Percentiles rank a stretch among this genome's conserved stretches.
These are phyloP conservation scores for Ganoderma meredithae DNA, from an alignment of 1,284 basidiomycete species.

Conservation along the genomic window DNA sequence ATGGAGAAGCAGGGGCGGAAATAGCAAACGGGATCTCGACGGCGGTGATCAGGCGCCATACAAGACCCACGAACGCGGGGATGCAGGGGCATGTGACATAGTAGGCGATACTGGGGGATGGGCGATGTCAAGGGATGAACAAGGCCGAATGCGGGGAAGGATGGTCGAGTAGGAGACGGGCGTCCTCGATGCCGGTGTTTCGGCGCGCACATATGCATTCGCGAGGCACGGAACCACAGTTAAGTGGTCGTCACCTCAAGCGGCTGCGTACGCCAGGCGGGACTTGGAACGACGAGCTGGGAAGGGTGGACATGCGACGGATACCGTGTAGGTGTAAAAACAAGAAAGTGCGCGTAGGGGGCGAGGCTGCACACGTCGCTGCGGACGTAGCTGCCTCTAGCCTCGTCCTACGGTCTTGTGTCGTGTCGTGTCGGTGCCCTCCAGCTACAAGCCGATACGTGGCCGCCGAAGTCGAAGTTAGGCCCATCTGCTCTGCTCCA, in stretches of 20 bases:
- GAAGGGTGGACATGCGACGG: slow-evolving; percentile 48
- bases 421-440: slow-evolving; percentile 61
- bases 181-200: slow-evolving; percentile 67
- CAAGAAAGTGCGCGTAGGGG: slow-evolving; percentile 62
- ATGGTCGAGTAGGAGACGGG: slow-evolving; percentile 32
- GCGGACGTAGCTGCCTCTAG: slow-evolving; percentile 56
- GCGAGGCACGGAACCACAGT: slow-evolving; percentile 76
- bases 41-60: slow-evolving; percentile 43
- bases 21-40: slow-evolving; percentile 23
- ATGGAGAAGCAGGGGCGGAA: slow-evolving; percentile 24
- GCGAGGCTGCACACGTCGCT: slow-evolving; percentile 60
- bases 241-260: slow-evolving; percentile 73
- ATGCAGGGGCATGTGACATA: slow-evolving; percentile 31
- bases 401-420: slow-evolving; percentile 67
- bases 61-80: slow-evolving; percentile 21
- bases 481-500: slow-evolving; percentile 37
- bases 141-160: slow-evolving; percentile 27
- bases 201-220: slow-evolving; percentile 52
- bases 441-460: slow-evolving; percentile 52
- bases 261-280: slow-evolving; percentile 55
- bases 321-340: slow-evolving; percentile 44
- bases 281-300: slow-evolving; percentile 55
- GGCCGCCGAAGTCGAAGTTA: slow-evolving; percentile 54
- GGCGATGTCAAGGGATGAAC: slow-evolving; percentile 24
- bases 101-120: slow-evolving; percentile 29